Percentiles rank a stretch among this genome's conserved stretches.
These are phyloP conservation scores for Fraxinus platypoda DNA, from an alignment of 305 asterid genomes.

Conservation along the genomic window DNA sequence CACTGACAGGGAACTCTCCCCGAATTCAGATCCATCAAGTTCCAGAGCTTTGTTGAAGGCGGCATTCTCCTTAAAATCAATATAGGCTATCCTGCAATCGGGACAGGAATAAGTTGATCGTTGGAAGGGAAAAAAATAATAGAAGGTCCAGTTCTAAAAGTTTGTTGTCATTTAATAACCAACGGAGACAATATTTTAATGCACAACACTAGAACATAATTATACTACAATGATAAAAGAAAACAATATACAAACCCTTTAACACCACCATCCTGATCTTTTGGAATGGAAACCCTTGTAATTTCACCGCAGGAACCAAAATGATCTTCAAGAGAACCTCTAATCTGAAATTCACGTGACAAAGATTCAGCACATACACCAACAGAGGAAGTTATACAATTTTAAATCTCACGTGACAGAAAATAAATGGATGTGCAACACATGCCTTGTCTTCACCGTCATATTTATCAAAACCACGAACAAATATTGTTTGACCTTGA, in stretches of 20 bases:
- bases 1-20: constrained; percentile 42
- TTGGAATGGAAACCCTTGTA: constrained; percentile 55
- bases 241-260: constrained; percentile 56
- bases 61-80: constrained; percentile 48
- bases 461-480: constrained; percentile 62
- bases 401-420: not conserved
- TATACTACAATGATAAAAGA: not conserved
- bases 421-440: constrained; percentile 2
- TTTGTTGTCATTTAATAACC: not conserved
- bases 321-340: constrained; percentile 56
- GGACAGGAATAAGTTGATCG: constrained; percentile 8
- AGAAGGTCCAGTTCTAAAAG: not conserved
- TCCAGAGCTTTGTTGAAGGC: constrained; percentile 55
- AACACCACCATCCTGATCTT: constrained; percentile 46
- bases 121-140: not conserved
- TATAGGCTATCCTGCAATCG: constrained; percentile 58
- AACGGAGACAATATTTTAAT: not conserved
- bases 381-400: not conserved
- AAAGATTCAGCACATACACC: not conserved
- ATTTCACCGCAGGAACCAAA: constrained; percentile 82
- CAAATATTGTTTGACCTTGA: constrained; percentile 50
- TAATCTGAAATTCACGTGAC: constrained; percentile 43
- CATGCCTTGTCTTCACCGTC: constrained; percentile 56
- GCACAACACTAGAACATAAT: not conserved
- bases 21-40: constrained; percentile 50